Base-by-base conservation (phyloP, 345 rosid genomes). In the Linum tenue region DNA sequence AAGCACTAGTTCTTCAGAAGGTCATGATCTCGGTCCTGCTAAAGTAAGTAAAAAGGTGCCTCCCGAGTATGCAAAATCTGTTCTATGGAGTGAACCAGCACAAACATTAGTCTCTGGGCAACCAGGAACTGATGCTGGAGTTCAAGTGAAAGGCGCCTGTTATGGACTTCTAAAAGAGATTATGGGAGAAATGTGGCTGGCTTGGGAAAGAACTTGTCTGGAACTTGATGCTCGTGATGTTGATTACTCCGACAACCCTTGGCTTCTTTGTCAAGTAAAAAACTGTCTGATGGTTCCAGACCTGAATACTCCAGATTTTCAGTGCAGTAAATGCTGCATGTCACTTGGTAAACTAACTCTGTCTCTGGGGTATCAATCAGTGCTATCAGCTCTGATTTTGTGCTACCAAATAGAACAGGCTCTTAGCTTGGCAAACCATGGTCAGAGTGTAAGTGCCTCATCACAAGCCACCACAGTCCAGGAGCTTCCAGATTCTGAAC, bases 11-110 rank as follows among this genome's bases (percentile, higher is more conserved):
- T 37, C 36, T 43, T 50, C 70, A 65, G 76, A 70, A 67, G 80
- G 55, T 50, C 37, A 80, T 75, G 57, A 31, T 70, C 64, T 72
- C 65, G 72, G 65, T 65, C 72, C 72, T 70, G 66, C 15, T 56
- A 70, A 69, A 63, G 72, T 72, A 70, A 76, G 72, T 75, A 69
- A 39, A 67, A 74, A 69, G 69, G 83, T 74, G 61, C 70, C 69
- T 69, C 44, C 48, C 59, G 80, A 69, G 69, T 67, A 80, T 67
- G 55, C 65, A 56, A 74, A 70, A 74, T 78, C 72, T 67, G 70
- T 89, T 73, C 66, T 92, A 59, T 79, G 78, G 77, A 63, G 76
- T 72, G 85, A 84, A 78, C 91, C 96, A 38, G 84, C 82, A 64
- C 76, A 79, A 66, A 65, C 72, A 71, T 60, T 75, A 75, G 44